Evolutionary conservation across 805 yeast genomes (phyloP).

Genomic region (Teunomyces cretensis): DNA sequence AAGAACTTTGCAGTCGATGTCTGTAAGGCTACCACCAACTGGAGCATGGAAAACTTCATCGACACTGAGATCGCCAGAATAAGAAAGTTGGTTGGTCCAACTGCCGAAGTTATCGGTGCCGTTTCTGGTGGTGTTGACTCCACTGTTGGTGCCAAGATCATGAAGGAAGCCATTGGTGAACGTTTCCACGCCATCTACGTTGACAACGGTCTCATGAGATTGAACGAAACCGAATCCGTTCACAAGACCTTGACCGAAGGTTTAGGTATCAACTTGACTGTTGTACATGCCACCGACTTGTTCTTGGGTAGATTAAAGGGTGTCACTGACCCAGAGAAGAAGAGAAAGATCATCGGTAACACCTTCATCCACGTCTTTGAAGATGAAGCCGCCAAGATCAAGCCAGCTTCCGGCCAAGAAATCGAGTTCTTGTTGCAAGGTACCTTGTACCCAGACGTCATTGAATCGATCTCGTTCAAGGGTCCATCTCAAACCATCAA

Average conservation of each 20-base stretch:
- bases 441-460: constrained; percentile 96
- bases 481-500: constrained; percentile 99
- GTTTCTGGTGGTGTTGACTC: constrained; percentile 99
- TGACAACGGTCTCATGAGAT: constrained; percentile 96
- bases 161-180: constrained; percentile 98
- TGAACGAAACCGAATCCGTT: constrained; percentile 86
- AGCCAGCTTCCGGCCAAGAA: constrained; percentile 85
- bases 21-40: constrained; percentile 83
- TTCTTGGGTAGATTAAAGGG: constrained; percentile 86
- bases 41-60: constrained; percentile 98
- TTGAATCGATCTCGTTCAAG: constrained; percentile 97
- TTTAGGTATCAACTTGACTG: constrained; percentile 90
- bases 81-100: constrained; percentile 88
- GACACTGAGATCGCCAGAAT: constrained; percentile 95
- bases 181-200: constrained; percentile 98
- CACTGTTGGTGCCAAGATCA: constrained; percentile 96
- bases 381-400: constrained; percentile 89
- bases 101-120: constrained; percentile 98
- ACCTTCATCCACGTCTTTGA: constrained; percentile 96
- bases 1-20: constrained; percentile 91
- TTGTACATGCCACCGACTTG: constrained; percentile 90
- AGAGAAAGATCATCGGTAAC: constrained; percentile 97
- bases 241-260: constrained; percentile 89
- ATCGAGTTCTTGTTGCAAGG: constrained; percentile 95
- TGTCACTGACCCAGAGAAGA: constrained; percentile 97